Conservation (phyloP, 1,284 basidiomycete genomes). For the Tilletia caries region DNA sequence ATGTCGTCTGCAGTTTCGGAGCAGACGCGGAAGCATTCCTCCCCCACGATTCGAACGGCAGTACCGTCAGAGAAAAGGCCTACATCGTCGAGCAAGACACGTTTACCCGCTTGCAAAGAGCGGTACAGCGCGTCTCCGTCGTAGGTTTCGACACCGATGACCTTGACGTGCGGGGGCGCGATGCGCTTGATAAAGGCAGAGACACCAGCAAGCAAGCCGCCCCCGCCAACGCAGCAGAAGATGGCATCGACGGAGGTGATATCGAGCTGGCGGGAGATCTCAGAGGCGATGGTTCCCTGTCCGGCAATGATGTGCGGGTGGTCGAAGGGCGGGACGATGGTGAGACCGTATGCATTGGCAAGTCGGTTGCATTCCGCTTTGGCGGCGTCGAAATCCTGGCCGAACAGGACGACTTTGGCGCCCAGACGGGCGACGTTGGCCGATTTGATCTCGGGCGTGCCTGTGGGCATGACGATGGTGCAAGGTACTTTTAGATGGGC, state of each 20-base stretch:
- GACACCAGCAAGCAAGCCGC: conserved; percentile 84
- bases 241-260: conserved; percentile 68
- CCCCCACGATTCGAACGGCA: conserved; percentile 92
- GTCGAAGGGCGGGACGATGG: conserved; percentile 95
- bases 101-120: conserved; percentile 64
- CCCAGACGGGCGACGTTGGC: conserved; percentile 87
- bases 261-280: conserved; percentile 62
- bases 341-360: conserved; percentile 70
- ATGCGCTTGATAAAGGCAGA: conserved; percentile 90
- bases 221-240: conserved; percentile 87
- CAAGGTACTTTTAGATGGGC: conserved; percentile 81
- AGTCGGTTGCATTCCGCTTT: conserved; percentile 89
- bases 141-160: conserved; percentile 89
- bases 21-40: conserved; percentile 91
- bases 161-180: conserved; percentile 75
- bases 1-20: conserved; percentile 78
- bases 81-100: conserved; percentile 81
- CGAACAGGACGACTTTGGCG: conserved; percentile 88
- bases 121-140: conserved; percentile 90
- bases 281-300: conserved; percentile 91
- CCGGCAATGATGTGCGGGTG: conserved; percentile 95
- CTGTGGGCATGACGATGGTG: conserved; percentile 96
- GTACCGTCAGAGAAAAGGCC: conserved; percentile 99
- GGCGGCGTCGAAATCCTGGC: conserved; percentile 90
- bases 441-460: conserved; percentile 94